Evolutionary conservation across 768 basidiomycete species (phyloP).

Genomic region (Lactifluus echinatus): DNA sequence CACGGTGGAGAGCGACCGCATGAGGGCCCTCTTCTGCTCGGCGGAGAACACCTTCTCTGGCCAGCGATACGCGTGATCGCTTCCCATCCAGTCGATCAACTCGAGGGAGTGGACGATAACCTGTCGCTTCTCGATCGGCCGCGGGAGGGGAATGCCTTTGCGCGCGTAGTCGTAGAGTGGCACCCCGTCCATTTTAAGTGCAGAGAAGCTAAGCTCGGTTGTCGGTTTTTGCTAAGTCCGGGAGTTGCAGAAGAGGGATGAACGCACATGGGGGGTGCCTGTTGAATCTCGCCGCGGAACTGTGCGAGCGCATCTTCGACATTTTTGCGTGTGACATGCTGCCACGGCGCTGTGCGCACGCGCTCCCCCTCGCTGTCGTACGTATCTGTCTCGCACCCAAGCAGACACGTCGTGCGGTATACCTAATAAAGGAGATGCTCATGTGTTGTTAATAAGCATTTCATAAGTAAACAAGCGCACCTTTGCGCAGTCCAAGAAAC

Average conservation of each 20-base stretch:
- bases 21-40: conserved; percentile 63
- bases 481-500: conserved; percentile 87
- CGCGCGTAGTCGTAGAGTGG: conserved; percentile 95
- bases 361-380: conserved; percentile 87
- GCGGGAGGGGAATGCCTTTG: conserved; percentile 80
- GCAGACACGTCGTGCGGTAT: conserved; percentile 81
- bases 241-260: neutral
- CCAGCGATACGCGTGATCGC: conserved; percentile 67
- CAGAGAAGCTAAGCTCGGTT: conserved; percentile 67
- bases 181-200: conserved; percentile 96
- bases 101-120: conserved; percentile 78
- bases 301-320: conserved; percentile 59
- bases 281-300: conserved; percentile 83
- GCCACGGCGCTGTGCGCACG: conserved; percentile 70
- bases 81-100: conserved; percentile 68
- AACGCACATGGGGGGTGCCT: conserved; percentile 84
- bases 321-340: conserved; percentile 70
- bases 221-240: neutral
- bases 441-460: neutral
- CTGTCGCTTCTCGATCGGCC: conserved; percentile 83
- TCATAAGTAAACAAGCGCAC: conserved; percentile 36
- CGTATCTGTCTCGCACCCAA: conserved; percentile 91
- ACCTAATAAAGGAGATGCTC: conserved; percentile 49
- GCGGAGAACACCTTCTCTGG: conserved; percentile 61
- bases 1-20: conserved; percentile 48